Evolutionary conservation across 1,284 basidiomycete species (phyloP).

Genomic region (Trichosporon ovoides): DNA sequence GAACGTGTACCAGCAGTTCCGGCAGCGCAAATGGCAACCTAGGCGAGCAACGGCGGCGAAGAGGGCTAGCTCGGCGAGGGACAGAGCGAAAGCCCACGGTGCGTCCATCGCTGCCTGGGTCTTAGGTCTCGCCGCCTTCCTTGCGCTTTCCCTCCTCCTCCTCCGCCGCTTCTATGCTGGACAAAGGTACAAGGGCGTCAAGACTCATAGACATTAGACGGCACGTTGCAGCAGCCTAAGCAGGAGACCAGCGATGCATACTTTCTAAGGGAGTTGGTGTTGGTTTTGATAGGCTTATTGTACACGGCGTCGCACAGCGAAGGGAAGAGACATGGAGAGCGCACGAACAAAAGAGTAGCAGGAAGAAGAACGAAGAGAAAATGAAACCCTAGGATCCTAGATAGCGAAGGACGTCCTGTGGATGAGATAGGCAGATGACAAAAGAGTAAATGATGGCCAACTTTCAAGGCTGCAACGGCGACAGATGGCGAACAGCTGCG

Average conservation of each 20-base stretch:
- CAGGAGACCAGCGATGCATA: not conserved
- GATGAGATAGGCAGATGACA: too few relatives aligned
- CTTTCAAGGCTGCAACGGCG: too few relatives aligned
- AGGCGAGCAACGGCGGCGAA: too few relatives aligned
- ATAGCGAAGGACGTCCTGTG: too few relatives aligned
- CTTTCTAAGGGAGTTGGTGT: not conserved
- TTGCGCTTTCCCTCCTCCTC: not conserved
- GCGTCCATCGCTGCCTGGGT: not conserved
- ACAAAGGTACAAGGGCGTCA: conserved; percentile 1
- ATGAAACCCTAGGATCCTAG: too few relatives aligned
- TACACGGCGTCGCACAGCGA: too few relatives aligned
- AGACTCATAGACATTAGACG: conserved; percentile 3
- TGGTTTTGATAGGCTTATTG: too few relatives aligned
- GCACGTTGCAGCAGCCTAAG: not conserved
- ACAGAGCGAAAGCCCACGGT: not conserved
- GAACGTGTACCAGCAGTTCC: not conserved
- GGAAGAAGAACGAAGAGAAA: too few relatives aligned
- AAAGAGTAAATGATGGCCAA: too few relatives aligned
- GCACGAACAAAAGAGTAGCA: too few relatives aligned
- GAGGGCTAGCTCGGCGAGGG: not conserved
- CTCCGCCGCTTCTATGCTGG: not conserved
- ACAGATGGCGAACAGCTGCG: too few relatives aligned
- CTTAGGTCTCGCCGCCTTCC: not conserved
- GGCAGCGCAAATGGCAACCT: not conserved
- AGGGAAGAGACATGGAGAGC: too few relatives aligned